Evolutionary conservation across 176 grass and related monocot genomes (phyloP), one percentile per base, ranked within the genome.

Genomic region (Puya raimondii): DNA sequence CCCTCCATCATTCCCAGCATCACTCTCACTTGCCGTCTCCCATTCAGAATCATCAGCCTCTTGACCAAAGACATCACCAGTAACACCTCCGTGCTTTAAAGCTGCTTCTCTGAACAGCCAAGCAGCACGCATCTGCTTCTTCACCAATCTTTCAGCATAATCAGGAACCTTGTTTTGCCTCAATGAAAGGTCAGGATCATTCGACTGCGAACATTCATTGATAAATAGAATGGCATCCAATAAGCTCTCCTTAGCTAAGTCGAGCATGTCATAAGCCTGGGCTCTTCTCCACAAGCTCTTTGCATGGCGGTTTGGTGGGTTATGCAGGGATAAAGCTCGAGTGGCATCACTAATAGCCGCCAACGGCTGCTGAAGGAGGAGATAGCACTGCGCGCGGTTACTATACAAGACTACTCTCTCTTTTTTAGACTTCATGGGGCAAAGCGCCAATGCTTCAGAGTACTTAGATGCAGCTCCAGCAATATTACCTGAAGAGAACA

Each of bases 261-360:
- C 90, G 61, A 99, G 87, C 90, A 99, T 99, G 85, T 99, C 95
- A 79, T 93, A 99, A 66, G 95, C 95, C 73, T 99, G 95, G 67
- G 95, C 95, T 72, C 95, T 90, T 79, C 95, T 93, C 95, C 95
- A 99, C 54, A 99, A 78, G 69, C 89, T 93, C 78, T 99, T 99
- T 10, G 95, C 95, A 26, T 99, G 95, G 14, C 90, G 87, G 80
- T 92, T 88, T 29, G 79, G 80, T 49, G 89, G 89, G 49, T 64
- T 93, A 88, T 99, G 90, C 76, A 99, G 87, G 72, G 84, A 99
- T 77, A 99, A 83, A 47, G 94, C 94, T 70, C 78, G 81, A 13
- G 94, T 91, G 68, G 94, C 79, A 78, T 93, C 90, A 69, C 90
- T 99, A 77, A 93, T 93, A 73, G 94, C 90, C 67, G 83, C 74